Evolutionary conservation across 202 grass and related monocot species (phyloP).

Genomic region (Cymbopogon flexuosus): DNA sequence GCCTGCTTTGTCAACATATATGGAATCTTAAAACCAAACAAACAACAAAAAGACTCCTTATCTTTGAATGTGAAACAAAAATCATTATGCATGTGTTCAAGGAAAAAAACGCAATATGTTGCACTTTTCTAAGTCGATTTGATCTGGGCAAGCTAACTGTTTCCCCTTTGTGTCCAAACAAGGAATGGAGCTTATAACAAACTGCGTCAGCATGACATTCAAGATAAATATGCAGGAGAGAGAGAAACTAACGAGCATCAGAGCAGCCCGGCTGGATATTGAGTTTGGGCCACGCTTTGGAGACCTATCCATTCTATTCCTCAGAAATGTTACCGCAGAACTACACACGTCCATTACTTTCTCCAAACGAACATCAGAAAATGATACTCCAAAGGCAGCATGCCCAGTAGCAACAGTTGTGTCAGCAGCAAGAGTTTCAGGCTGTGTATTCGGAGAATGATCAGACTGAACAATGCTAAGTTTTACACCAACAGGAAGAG

Average conservation of each 20-base stretch:
- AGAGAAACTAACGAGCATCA: constrained; percentile 69
- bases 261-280: constrained; percentile 60
- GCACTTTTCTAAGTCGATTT: background rate
- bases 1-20: background rate
- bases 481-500: constrained; percentile 83
- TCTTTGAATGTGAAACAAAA: background rate
- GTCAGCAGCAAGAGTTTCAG: constrained; percentile 25
- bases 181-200: constrained; percentile 12
- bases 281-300: constrained; percentile 57
- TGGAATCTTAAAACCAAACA: background rate
- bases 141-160: background rate
- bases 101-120: background rate
- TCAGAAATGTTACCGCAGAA: constrained; percentile 63
- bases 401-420: constrained; percentile 36
- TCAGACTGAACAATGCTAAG: constrained; percentile 35
- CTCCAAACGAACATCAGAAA: constrained; percentile 55
- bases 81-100: background rate
- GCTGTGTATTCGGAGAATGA: constrained; percentile 21
- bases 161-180: background rate
- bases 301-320: constrained; percentile 58
- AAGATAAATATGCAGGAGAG: constrained; percentile 10
- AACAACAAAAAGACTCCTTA: background rate
- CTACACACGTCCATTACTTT: constrained; percentile 64
- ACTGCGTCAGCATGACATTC: constrained; percentile 1
- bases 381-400: constrained; percentile 27